These are phyloP conservation scores for Sporothrix brasiliensis DNA, from an alignment of 2,329 filamentous ascomycete genomes.

Conservation along the genomic window DNA sequence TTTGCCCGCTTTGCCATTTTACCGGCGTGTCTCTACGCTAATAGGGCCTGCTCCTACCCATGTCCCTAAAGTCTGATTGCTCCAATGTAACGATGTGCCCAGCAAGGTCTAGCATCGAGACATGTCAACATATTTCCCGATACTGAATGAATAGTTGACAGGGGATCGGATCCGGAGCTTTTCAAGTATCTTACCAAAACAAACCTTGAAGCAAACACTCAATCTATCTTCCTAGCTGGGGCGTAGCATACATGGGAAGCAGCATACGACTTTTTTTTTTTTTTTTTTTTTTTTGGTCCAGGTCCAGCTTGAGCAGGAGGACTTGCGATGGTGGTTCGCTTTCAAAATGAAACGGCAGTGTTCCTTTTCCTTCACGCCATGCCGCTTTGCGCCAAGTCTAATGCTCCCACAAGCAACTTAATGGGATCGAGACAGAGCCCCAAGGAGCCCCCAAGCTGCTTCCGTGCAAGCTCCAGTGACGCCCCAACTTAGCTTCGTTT, in stretches of 20 bases:
- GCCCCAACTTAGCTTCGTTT: constrained; percentile 1
- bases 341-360: constrained; percentile 24
- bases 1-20: background rate
- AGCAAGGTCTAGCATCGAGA: constrained; percentile 19
- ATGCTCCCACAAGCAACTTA: background rate
- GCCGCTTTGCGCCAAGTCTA: background rate
- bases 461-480: background rate
- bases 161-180: background rate
- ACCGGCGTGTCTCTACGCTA: background rate
- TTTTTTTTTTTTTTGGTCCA: too few species aligned
- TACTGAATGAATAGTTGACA: constrained; percentile 8
- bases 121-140: background rate
- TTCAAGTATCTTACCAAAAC: too few species aligned
- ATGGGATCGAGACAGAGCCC: background rate
- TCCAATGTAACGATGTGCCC: background rate
- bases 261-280: background rate
- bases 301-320: background rate
- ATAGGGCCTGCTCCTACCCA: background rate
- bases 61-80: too few species aligned
- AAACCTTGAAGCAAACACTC: background rate
- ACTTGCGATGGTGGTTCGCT: background rate
- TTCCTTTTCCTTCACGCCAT: constrained; percentile 15
- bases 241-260: background rate
- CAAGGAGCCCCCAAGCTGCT: background rate
- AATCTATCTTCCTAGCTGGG: too few species aligned